Evolutionary conservation across 2,329 filamentous ascomycete species (phyloP).

Genomic region (Ceratocystis papillata): DNA sequence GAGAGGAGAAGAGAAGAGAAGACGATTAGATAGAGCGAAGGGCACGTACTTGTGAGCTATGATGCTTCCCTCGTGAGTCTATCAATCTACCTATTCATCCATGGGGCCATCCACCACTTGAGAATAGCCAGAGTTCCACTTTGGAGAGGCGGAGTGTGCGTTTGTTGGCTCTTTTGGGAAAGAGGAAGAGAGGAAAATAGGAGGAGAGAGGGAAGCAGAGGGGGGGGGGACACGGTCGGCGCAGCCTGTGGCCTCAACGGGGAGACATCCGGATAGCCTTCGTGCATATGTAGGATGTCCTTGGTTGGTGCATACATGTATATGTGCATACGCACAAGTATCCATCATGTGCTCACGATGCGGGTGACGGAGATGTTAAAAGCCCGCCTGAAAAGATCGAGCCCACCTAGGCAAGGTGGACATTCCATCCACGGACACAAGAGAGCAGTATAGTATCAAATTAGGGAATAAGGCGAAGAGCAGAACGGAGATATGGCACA

Average conservation of each 20-base stretch:
- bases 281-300: not conserved
- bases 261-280: not conserved
- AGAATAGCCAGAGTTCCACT: not conserved
- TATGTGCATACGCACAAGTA: not conserved
- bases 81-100: not conserved
- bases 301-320: not conserved
- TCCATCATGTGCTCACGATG: not conserved
- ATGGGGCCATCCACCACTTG: not conserved
- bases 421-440: no score
- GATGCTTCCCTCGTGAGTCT: not conserved
- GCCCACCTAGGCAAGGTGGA: not conserved
- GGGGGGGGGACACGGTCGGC: not conserved
- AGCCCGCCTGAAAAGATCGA: not conserved
- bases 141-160: not conserved
- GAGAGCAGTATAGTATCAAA: no score
- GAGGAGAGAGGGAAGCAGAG: no score
- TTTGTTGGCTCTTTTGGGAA: not conserved
- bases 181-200: not conserved
- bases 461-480: not conserved
- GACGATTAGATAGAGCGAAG: not conserved
- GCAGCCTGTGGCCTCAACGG: not conserved
- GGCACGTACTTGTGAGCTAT: not conserved
- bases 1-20: not conserved
- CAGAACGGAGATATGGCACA: not conserved
- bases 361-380: conserved; percentile 4